Base-by-base conservation (phyloP, 2,329 filamentous ascomycete genomes). In the Colletotrichum eleusines region DNA sequence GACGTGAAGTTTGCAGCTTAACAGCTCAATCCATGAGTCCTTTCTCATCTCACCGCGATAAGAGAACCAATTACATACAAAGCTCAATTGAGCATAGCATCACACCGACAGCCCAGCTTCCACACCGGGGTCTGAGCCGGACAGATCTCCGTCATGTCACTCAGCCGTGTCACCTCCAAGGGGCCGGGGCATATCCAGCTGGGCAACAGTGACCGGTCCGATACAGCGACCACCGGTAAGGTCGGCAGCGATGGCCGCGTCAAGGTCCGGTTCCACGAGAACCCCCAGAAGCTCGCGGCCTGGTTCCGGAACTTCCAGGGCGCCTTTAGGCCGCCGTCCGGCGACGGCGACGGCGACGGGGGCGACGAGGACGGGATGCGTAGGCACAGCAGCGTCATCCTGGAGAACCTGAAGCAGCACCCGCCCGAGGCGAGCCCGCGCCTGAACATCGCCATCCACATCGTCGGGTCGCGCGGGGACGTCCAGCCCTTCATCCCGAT, bases 401-500 rank as follows among this genome's bases (percentile, higher is more conserved):
- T 69, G 35, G 53, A 72, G 18, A 65, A 73, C 16, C 9, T 58
- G 16, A 64, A 61, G 54, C 61, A 20, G 40, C 46, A 65, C 16
- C 69, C 66, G 46, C 59, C 55, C 4, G 38, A 40, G 0, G 48
- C 71, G 46, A 64, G 65, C 8, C 77, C 76, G 18, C 75, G 77
- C 9, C 73, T 80, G 2, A 76, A 77, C 51, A 78, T 80, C 38
- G 78, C 77, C 16, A 80, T 80, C 35, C 78, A 78, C 55, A 77
- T 80, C 26, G 78, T 80, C 42, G 78, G 78, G 7, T 79, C 78
- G 1, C 73, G 78, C 12, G 74, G 74, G 12, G 74, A 75, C 18
- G 64, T 75, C 2, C 88, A 90, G 69, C 88, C 88, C 0, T 90
- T 90, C 64, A 80, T 90, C 61, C 86, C 88, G 0, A 79, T 90